phyloP scores from a whole-genome alignment of 2,329 filamentous ascomycete genomes.

The Fusarium succisae region DNA sequence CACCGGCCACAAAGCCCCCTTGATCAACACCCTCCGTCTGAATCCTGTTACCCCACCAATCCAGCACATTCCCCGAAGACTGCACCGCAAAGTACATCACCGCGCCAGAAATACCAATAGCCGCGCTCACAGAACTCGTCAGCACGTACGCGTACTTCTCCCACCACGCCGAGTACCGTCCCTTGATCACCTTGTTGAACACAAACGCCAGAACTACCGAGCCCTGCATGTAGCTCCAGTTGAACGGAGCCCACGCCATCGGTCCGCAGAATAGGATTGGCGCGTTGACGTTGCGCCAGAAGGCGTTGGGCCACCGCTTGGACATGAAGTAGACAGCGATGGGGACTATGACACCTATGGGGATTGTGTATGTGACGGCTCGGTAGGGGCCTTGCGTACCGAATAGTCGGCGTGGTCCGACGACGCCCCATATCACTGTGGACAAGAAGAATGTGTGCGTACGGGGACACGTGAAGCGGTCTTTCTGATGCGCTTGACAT shows the following conservation, averaged over 20 bases:
- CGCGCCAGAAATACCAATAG: constrained; percentile 40
- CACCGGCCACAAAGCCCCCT: constrained; percentile 21
- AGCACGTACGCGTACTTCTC: constrained; percentile 44
- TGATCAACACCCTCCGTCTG: constrained; percentile 36
- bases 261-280: constrained; percentile 39
- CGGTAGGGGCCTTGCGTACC: constrained; percentile 30
- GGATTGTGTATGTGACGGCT: constrained; percentile 31
- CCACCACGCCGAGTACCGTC: constrained; percentile 40
- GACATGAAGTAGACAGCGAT: constrained; percentile 23
- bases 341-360: constrained; percentile 30
- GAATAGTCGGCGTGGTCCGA: constrained; percentile 73
- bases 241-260: constrained; percentile 41
- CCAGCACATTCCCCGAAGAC: constrained; percentile 18
- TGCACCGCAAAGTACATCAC: constrained; percentile 43
- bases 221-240: constrained; percentile 43
- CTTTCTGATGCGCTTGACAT: constrained; percentile 60
- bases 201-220: constrained; percentile 33
- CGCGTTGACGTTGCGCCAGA: constrained; percentile 36
- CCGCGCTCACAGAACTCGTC: constrained; percentile 40
- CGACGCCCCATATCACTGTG: constrained; percentile 73
- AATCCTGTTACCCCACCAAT: constrained; percentile 41
- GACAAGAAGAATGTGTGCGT: constrained; percentile 66
- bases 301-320: constrained; percentile 33
- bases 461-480: constrained; percentile 61
- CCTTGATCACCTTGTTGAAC: constrained; percentile 42